Percentiles rank a stretch among this genome's conserved stretches.
Evolutionary conservation across 2,329 filamentous ascomycete species (phyloP).

Genomic region (Colletotrichum theobromicola): DNA sequence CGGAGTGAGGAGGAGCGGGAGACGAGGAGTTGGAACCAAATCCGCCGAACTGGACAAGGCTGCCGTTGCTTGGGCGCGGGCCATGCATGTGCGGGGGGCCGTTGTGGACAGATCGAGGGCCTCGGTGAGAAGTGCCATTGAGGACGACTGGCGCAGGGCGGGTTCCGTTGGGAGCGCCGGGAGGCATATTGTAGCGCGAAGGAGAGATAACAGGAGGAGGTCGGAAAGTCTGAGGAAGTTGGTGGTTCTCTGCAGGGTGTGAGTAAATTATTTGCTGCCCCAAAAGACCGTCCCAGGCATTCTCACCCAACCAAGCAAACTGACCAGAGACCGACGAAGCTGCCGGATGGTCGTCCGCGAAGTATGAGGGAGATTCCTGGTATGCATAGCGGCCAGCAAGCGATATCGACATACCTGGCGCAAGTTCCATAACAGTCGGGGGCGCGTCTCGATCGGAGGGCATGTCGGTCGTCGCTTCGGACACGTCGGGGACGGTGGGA

Average conservation of each 20-base stretch:
- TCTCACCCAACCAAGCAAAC: neutral
- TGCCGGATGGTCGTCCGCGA: neutral
- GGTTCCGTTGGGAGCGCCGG: slow-evolving; percentile 22
- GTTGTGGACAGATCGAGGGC: slow-evolving; percentile 37
- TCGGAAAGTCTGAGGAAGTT: slow-evolving; percentile 19
- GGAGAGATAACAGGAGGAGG: slow-evolving; percentile 37
- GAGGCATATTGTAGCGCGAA: slow-evolving; percentile 45
- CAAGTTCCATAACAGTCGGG: neutral
- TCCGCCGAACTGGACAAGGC: slow-evolving; percentile 57
- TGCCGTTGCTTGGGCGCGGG: slow-evolving; percentile 58
- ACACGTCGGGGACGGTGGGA: neutral
- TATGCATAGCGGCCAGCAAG: neutral
- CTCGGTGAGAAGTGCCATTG: slow-evolving; percentile 37
- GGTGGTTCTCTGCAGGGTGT: neutral
- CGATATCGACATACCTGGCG: neutral
- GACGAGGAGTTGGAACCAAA: slow-evolving; percentile 64
- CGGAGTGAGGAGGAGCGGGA: slow-evolving; percentile 56
- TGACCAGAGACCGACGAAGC: neutral
- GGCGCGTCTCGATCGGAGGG: neutral
- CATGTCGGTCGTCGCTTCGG: slow-evolving; percentile 17
- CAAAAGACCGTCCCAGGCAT: neutral
- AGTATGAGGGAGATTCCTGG: neutral
- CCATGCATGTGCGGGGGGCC: slow-evolving; percentile 50
- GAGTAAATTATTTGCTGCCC: neutral
- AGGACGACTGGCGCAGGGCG: slow-evolving; percentile 31